Conservation (phyloP, 176 grass and related monocot genomes). For the Oryza meyeriana region DNA sequence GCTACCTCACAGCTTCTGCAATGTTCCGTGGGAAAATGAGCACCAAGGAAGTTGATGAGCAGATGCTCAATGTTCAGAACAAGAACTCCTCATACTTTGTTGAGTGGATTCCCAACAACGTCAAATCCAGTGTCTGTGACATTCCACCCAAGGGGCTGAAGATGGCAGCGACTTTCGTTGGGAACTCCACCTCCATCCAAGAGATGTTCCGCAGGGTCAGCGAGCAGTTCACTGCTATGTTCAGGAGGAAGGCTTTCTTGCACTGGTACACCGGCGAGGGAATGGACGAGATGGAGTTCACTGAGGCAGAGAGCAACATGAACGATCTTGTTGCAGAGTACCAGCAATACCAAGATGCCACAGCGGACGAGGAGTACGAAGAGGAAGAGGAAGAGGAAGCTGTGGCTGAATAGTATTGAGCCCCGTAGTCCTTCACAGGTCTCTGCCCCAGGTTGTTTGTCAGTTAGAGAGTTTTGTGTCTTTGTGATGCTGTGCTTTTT, state of each 20-base stretch:
- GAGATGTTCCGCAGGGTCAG: slow-evolving; percentile 87
- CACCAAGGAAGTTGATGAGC: slow-evolving; percentile 96
- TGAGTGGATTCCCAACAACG: slow-evolving; percentile 88
- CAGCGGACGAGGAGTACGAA: slow-evolving; percentile 81
- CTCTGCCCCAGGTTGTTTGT: not conserved
- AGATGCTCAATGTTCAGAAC: slow-evolving; percentile 90
- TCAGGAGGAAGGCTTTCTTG: slow-evolving; percentile 93
- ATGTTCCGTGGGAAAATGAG: slow-evolving; percentile 97
- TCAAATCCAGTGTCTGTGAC: slow-evolving; percentile 82
- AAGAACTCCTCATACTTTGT: slow-evolving; percentile 95
- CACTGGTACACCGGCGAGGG: slow-evolving; percentile 91
- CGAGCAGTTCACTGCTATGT: slow-evolving; percentile 90
- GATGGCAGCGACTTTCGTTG: slow-evolving; percentile 69
- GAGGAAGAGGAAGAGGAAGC: slow-evolving; percentile 60
- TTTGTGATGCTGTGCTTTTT: slow-evolving; percentile 11
- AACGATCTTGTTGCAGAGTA: slow-evolving; percentile 82
- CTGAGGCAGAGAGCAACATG: slow-evolving; percentile 95
- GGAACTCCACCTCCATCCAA: slow-evolving; percentile 91
- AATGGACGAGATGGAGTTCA: slow-evolving; percentile 98
- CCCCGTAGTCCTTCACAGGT: not conserved
- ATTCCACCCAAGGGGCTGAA: slow-evolving; percentile 69
- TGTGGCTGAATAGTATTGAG: slow-evolving; percentile 12
- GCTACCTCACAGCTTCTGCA: slow-evolving; percentile 76
- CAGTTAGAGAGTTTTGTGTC: slow-evolving; percentile 6
- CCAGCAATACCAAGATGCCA: slow-evolving; percentile 96